Conservation (phyloP, 192 early-diverging fungal species). For the Spizellomyces sp. region DNA sequence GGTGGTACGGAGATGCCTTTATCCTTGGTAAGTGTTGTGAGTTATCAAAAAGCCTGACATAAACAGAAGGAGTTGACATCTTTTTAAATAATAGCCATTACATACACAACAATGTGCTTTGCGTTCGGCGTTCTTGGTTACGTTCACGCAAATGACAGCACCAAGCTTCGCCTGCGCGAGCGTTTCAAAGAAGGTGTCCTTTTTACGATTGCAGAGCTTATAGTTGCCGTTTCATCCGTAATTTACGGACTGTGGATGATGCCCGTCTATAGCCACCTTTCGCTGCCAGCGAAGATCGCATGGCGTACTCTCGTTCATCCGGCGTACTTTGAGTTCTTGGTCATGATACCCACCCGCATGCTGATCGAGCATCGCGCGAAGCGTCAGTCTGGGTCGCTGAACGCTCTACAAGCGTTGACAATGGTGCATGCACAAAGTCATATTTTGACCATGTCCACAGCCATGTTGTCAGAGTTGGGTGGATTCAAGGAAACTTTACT, state of each 20-base stretch:
- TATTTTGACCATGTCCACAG: background rate
- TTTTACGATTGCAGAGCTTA: slow-evolving; percentile 4
- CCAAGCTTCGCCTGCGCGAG: background rate
- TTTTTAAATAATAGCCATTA: background rate
- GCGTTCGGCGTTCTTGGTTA: background rate
- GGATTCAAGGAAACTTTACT: background rate
- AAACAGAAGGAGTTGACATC: too few relatives aligned
- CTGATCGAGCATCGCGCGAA: slow-evolving; percentile 5
- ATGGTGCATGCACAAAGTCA: background rate
- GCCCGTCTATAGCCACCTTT: slow-evolving; percentile 1
- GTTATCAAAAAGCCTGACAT: too few relatives aligned
- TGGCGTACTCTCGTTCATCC: background rate
- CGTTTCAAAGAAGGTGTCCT: background rate
- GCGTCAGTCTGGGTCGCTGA: background rate
- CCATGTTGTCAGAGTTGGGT: background rate
- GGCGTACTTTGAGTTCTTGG: background rate
- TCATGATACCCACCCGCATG: slow-evolving; percentile 1
- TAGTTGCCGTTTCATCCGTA: background rate
- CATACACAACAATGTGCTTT: background rate
- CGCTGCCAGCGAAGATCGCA: background rate
- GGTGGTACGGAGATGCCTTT: slow-evolving; percentile 3
- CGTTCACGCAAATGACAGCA: background rate
- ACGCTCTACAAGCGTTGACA: background rate
- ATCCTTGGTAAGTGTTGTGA: background rate
- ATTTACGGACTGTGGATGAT: slow-evolving; percentile 1